Conservation (phyloP, 2,329 filamentous ascomycete genomes). For the Scleromitrula shiraiana region DNA sequence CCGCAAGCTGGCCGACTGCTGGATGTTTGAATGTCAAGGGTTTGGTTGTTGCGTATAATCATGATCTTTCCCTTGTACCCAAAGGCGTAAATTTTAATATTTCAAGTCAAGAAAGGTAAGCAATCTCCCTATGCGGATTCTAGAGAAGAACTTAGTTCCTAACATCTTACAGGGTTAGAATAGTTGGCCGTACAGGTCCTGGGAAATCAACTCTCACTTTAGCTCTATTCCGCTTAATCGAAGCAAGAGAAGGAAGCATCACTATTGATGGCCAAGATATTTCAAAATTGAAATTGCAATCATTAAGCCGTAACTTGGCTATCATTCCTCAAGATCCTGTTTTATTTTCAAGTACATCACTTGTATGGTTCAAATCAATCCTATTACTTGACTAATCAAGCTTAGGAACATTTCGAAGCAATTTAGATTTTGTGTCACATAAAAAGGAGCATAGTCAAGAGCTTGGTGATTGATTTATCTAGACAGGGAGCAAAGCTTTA, state of each 20-base stretch:
- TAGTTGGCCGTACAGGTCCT: constrained; percentile 70
- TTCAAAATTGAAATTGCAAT: constrained; percentile 59
- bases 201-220: constrained; percentile 71
- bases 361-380: no score
- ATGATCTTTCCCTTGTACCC: constrained; percentile 60
- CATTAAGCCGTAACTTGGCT: constrained; percentile 63
- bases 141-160: background rate
- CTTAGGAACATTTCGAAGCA: constrained; percentile 66
- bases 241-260: constrained; percentile 57
- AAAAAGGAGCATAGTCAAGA: no score
- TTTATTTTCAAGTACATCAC: constrained; percentile 49
- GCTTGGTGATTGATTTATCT: no score
- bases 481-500: no score
- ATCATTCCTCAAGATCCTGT: constrained; percentile 82
- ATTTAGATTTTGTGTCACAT: constrained; percentile 78
- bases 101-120: constrained; percentile 14
- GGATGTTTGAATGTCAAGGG: constrained; percentile 63
- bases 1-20: constrained; percentile 65
- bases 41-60: constrained; percentile 61
- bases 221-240: constrained; percentile 70
- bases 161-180: constrained; percentile 48
- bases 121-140: background rate
- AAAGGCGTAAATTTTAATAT: constrained; percentile 59
- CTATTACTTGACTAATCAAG: no score
- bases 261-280: constrained; percentile 68